Base-by-base conservation (phyloP, 768 basidiomycete genomes). In the Podaxis sp. region DNA sequence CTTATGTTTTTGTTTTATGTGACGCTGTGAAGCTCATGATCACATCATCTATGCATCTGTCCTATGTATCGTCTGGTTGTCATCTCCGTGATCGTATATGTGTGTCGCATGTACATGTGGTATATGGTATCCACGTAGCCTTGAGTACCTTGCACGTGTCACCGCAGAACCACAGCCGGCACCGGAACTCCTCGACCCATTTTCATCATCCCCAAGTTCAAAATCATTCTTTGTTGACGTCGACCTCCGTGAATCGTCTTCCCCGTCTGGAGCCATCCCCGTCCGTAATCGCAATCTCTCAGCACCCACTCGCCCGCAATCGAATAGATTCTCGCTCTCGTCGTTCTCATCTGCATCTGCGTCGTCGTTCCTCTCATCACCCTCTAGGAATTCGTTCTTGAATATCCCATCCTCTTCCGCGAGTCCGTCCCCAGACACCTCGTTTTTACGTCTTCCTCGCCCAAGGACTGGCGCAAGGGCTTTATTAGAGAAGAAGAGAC, bases 181-280 rank as follows among this genome's bases (percentile, higher is more conserved):
- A 9, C 37, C 46, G 56, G 40, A 33, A 67, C 33, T 70, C 62
- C 69, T 78, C 3, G 81, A 84, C 55, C 77, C 77, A 2, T 79
- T 80, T 59, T 69, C 72, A 13, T 72, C 80, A 2, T 76, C 76
- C 2, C 76, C 78, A 0, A 69, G 76, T 59, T 76, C 81, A 22
- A 76, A 72, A 55, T 78, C 83, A 9, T 77, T 79, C 66, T 82
- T 81, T 67, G 75, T 78, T 50, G 70, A 74, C 68, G 75, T 77
- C 50, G 69, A 74, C 6, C 53, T 66, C 7, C 65, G 64, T 11
- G 64, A 66, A 11, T 27, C 51, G 15, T 60, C 63, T 29, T 62
- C 55, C 22, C 12, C n/a, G 33, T 59, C 25, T 65, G 72, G 24
- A 52, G 70, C 4, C 41, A 66, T 33, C 59, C 65, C 17, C 64